phyloP scores from a whole-genome alignment of 805 yeast species.

The Sugiyamaella qingdaonensis region DNA sequence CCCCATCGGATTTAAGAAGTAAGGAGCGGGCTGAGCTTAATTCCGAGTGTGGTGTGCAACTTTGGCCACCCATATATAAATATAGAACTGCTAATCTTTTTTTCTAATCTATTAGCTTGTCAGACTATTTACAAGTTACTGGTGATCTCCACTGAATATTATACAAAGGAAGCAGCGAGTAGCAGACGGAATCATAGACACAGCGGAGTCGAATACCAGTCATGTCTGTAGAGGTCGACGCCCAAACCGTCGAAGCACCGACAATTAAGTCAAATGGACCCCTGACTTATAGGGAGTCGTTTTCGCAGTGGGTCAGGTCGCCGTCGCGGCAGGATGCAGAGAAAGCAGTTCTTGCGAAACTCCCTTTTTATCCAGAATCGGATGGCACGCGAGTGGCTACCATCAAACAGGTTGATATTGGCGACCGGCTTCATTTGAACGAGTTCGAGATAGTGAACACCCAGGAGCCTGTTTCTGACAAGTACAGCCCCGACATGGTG shows the following conservation, averaged over 20 bases:
- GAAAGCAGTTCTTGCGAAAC: constrained; percentile 46
- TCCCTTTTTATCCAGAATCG: constrained; percentile 45
- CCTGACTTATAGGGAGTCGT: constrained; percentile 28
- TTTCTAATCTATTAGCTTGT: too few relatives aligned
- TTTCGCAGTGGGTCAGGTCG: constrained; percentile 42
- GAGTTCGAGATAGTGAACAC: constrained; percentile 56
- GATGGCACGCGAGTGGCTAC: constrained; percentile 32
- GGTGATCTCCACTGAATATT: background rate
- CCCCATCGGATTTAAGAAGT: background rate
- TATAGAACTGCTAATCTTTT: too few relatives aligned
- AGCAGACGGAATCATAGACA: background rate
- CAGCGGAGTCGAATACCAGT: background rate
- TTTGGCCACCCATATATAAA: background rate
- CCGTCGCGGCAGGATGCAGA: constrained; percentile 39
- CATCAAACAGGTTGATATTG: constrained; percentile 47
- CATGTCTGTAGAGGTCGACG: background rate
- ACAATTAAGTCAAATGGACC: background rate
- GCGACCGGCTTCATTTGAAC: constrained; percentile 53
- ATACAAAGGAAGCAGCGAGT: background rate
- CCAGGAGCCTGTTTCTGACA: constrained; percentile 6
- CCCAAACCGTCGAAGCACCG: too few relatives aligned
- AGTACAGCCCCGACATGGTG: constrained; percentile 54
- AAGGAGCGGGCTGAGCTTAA: background rate
- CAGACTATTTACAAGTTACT: too few relatives aligned
- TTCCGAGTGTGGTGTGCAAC: background rate